Evolutionary conservation across 495 filamentous ascomycete species (phyloP).

Genomic region (Aspergillus sclerotioniger): DNA sequence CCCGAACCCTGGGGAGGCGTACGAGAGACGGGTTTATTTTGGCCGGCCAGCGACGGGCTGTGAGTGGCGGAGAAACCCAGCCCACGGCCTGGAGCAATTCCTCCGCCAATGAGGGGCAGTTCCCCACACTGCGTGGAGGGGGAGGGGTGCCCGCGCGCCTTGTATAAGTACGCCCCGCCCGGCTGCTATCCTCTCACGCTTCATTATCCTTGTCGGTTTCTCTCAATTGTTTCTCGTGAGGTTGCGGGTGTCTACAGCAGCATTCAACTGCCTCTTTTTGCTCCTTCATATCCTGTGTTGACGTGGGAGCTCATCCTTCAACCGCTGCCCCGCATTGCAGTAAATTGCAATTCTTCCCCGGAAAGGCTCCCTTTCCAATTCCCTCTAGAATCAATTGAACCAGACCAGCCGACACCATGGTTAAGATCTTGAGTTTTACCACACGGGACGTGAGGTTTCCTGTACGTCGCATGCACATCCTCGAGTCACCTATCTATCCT

Average conservation of each 20-base stretch:
- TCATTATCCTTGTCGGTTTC: neutral
- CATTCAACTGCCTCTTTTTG: neutral
- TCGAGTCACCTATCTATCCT: neutral
- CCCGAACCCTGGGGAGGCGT: neutral
- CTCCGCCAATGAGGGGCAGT: slow-evolving; percentile 30
- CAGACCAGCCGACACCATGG: slow-evolving; percentile 38
- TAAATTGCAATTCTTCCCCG: neutral
- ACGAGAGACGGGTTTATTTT: neutral
- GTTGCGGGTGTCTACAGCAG: neutral
- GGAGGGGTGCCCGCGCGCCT: slow-evolving; percentile 1
- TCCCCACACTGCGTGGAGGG: slow-evolving; percentile 13
- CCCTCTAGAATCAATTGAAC: slow-evolving; percentile 1
- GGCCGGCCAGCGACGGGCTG: slow-evolving; percentile 10
- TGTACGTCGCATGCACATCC: slow-evolving; percentile 36
- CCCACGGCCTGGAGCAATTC: slow-evolving; percentile 20
- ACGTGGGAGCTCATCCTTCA: neutral
- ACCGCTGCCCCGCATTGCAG: neutral
- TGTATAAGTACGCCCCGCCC: neutral
- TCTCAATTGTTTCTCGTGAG: neutral
- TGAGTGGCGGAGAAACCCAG: slow-evolving; percentile 33
- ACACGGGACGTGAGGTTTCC: slow-evolving; percentile 91
- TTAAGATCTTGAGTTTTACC: slow-evolving; percentile 77
- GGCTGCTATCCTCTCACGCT: neutral
- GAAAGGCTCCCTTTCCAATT: neutral
- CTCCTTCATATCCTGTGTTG: neutral